Conservation (phyloP, 208 protist species). For the Acanthamoeba lugdunensis region DNA sequence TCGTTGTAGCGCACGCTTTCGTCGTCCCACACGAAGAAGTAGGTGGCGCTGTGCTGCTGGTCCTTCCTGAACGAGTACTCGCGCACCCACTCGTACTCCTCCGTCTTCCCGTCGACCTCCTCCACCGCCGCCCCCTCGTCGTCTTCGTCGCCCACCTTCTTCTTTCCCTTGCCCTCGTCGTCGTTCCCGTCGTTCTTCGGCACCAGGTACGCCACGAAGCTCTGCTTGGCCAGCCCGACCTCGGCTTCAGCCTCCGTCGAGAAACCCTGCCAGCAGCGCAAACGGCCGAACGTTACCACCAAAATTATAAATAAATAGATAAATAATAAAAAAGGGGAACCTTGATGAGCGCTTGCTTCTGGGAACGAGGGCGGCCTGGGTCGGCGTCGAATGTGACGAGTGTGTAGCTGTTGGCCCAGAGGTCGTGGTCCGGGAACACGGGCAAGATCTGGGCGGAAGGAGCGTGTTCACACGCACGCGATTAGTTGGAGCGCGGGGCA, state of each 20-base stretch:
- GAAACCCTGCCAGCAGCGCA: constrained; percentile 46
- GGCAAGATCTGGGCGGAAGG: constrained; percentile 40
- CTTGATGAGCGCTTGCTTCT: background rate
- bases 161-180: background rate
- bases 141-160: background rate
- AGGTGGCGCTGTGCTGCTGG: background rate
- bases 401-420: constrained; percentile 77
- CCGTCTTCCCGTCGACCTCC: background rate
- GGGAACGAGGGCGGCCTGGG: background rate
- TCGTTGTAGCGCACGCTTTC: constrained; percentile 31
- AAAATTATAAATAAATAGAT: background rate
- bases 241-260: constrained; percentile 75
- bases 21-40: constrained; percentile 55
- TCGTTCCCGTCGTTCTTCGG: background rate
- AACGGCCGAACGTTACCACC: background rate
- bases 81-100: constrained; percentile 29
- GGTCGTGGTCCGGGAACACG: constrained; percentile 78
- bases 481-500: background rate
- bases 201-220: constrained; percentile 72
- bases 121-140: background rate
- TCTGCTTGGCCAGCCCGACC: constrained; percentile 75
- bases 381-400: constrained; percentile 75
- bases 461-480: background rate
- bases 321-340: too few relatives aligned
- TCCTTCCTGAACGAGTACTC: constrained; percentile 48